Conservation (phyloP, 192 early-diverging fungal genomes). For the Coemansia sp. region DNA sequence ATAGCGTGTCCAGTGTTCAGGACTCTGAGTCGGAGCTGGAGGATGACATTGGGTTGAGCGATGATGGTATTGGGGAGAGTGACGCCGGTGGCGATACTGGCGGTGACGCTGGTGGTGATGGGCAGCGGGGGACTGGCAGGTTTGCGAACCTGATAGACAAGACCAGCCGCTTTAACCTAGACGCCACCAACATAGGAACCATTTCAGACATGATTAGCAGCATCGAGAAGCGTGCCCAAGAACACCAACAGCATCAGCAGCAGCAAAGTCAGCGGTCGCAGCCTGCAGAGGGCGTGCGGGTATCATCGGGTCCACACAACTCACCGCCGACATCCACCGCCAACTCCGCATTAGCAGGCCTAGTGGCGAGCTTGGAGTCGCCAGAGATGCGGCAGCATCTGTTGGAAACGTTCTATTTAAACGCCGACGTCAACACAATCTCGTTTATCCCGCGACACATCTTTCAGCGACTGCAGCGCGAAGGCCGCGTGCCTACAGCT, state of each 20-base stretch:
- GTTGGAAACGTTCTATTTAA: conserved; percentile 40
- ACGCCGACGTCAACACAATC: conserved; percentile 34
- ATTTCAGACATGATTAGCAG: conserved; percentile 25
- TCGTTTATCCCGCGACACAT: conserved; percentile 41
- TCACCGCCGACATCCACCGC: not conserved
- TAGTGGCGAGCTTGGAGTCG: conserved; percentile 5
- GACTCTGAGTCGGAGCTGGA: not conserved
- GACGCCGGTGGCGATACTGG: not conserved
- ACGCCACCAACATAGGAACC: conserved; percentile 23
- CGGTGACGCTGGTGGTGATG: not conserved
- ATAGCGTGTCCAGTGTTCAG: not conserved
- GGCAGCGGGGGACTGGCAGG: not conserved
- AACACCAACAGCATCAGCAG: not conserved
- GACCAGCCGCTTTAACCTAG: conserved; percentile 32
- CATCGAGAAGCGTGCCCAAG: conserved; percentile 10
- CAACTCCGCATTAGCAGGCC: not conserved
- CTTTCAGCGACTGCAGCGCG: conserved; percentile 18
- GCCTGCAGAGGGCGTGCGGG: conserved; percentile 8
- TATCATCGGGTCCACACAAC: not conserved
- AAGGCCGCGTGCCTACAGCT: conserved; percentile 21
- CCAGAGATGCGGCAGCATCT: conserved; percentile 18
- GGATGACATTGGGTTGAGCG: conserved; percentile 7
- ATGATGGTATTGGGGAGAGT: conserved; percentile 1
- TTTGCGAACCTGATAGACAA: conserved; percentile 23
- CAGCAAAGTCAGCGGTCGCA: conserved; percentile 3